These are phyloP conservation scores for Panicum virgatum DNA, from an alignment of 202 grass and related monocot species.

Conservation along the genomic window DNA sequence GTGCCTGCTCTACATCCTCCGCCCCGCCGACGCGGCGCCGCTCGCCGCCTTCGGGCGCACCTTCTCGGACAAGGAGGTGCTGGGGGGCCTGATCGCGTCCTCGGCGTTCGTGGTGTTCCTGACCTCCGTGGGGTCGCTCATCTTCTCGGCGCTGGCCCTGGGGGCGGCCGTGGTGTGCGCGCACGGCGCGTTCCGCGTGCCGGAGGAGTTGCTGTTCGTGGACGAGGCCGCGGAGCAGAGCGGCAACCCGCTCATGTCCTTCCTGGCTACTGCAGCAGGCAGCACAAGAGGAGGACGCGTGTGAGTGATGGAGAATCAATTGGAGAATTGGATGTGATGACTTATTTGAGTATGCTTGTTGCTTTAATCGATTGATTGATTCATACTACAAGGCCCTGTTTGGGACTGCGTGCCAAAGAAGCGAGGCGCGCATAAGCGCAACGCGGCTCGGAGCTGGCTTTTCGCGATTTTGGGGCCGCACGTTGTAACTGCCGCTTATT, in stretches of 20 bases:
- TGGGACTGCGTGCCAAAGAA: no score
- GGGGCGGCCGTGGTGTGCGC: background rate
- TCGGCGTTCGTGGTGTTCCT: slow-evolving; percentile 23
- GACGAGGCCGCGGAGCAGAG: background rate
- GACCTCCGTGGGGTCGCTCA: background rate
- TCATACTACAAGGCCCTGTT: no score
- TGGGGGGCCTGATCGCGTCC: background rate
- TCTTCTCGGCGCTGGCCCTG: slow-evolving; percentile 25
- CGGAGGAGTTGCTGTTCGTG: slow-evolving; percentile 12
- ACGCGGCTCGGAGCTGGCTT: no score
- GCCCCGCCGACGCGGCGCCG: slow-evolving; percentile 13
- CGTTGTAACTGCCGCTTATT: no score
- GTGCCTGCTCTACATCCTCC: slow-evolving; percentile 15
- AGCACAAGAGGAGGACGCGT: background rate
- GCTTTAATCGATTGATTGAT: no score
- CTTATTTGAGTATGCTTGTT: no score
- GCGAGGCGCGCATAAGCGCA: no score
- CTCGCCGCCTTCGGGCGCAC: background rate
- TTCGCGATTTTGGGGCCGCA: no score
- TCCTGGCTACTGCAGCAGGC: background rate
- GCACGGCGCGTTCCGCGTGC: slow-evolving; percentile 20
- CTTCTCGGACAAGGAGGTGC: slow-evolving; percentile 29
- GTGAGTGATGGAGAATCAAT: no score
- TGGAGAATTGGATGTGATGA: no score
- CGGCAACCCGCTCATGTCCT: background rate